These are phyloP conservation scores for Colletotrichum brevisporum DNA, from an alignment of 2,329 filamentous ascomycete species.

Conservation along the genomic window DNA sequence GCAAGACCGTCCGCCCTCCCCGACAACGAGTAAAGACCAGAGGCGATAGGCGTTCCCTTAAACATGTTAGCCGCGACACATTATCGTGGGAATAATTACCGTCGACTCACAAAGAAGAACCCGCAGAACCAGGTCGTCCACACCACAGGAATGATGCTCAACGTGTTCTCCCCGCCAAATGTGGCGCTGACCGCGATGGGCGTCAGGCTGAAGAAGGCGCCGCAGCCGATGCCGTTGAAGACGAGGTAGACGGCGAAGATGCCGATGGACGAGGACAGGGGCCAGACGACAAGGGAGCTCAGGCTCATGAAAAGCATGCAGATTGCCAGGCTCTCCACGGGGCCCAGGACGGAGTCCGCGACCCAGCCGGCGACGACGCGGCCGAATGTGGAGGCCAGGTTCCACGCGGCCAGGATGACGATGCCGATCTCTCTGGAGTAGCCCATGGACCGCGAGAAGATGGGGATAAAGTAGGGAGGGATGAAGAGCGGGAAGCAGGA, in stretches of 20 bases:
- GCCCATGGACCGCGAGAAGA: conserved; percentile 46
- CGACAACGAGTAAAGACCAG: conserved; percentile 45
- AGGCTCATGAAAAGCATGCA: conserved; percentile 45
- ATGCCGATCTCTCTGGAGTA: conserved; percentile 42
- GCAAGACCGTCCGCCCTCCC: conserved; percentile 38
- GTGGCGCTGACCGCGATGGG: conserved; percentile 43
- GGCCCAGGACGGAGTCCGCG: conserved; percentile 46
- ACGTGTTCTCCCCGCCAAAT: conserved; percentile 45
- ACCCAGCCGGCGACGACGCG: conserved; percentile 46
- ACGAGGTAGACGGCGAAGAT: conserved; percentile 45
- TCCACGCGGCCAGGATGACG: conserved; percentile 46
- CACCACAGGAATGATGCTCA: conserved; percentile 46
- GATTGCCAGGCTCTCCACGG: conserved; percentile 46
- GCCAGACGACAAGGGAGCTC: conserved; percentile 46
- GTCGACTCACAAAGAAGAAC: conserved; percentile 45
- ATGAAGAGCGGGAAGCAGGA: conserved; percentile 47
- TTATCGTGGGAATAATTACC: background rate
- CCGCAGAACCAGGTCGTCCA: conserved; percentile 49
- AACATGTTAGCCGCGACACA: background rate
- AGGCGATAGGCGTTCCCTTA: conserved; percentile 47
- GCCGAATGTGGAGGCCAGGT: conserved; percentile 46
- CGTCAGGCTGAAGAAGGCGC: conserved; percentile 48
- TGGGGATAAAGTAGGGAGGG: conserved; percentile 48
- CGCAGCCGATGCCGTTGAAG: conserved; percentile 47
- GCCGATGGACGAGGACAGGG: conserved; percentile 44